Conservation (phyloP, 1,139 yeast species). For the Arxiozyma slooffiae region DNA sequence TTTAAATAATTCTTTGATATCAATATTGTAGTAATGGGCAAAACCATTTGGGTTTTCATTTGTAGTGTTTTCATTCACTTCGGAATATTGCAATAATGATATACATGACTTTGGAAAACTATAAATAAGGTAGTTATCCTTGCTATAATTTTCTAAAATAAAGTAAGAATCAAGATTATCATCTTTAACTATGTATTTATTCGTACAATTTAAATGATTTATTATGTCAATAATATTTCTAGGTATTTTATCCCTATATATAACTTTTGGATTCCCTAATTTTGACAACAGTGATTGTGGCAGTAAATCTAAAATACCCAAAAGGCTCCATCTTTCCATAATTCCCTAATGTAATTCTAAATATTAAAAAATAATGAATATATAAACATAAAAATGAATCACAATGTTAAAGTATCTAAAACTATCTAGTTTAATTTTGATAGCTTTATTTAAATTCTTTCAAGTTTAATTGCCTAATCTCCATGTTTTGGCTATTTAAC, state of each 20-base stretch:
- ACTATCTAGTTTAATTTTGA: too few relatives aligned
- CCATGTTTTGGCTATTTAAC: not conserved
- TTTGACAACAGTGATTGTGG: slow-evolving; percentile 9
- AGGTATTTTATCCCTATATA: slow-evolving; percentile 9
- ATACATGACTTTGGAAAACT: slow-evolving; percentile 1
- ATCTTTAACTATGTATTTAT: slow-evolving; percentile 8
- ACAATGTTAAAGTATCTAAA: not conserved
- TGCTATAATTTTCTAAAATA: slow-evolving; percentile 17
- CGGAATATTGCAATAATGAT: not conserved
- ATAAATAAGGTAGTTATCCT: slow-evolving; percentile 15
- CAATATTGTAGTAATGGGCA: slow-evolving; percentile 9
- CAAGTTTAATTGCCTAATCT: too few relatives aligned
- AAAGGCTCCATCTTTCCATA: slow-evolving; percentile 18
- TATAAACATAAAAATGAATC: too few relatives aligned
- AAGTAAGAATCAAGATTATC: slow-evolving; percentile 1
- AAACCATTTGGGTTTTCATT: not conserved
- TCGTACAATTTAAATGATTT: not conserved
- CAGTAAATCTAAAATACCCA: slow-evolving; percentile 9
- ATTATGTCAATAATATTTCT: slow-evolving; percentile 3
- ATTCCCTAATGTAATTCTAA: not conserved
- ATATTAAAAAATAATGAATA: too few relatives aligned
- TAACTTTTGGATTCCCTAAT: slow-evolving; percentile 6
- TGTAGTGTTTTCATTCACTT: not conserved
- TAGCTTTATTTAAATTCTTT: too few relatives aligned
- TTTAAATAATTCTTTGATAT: slow-evolving; percentile 12